Evolutionary conservation across 2,329 filamentous ascomycete genomes (phyloP), one percentile per base, ranked within the genome.

Genomic region (Orbilia oligospora): DNA sequence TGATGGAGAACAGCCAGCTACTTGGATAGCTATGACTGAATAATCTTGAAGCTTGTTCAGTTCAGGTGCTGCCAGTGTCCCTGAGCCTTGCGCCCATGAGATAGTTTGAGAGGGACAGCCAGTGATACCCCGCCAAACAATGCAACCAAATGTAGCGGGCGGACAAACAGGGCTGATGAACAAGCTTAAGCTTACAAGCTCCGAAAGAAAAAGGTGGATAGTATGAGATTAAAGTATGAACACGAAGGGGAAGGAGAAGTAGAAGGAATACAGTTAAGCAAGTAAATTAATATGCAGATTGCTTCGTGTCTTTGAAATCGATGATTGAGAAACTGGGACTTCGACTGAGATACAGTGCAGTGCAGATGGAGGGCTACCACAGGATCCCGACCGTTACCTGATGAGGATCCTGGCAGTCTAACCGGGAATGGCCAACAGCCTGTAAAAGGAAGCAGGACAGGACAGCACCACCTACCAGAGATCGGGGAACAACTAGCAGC

Each of bases 361-460:
- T 76, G 20, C 33, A 48, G 53, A 36, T 41, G 49, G 36, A 20
- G 66, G 66, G 56, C 67, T 71, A 71, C 61, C 27, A 66, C 64
- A 77, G 73, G 73, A 77, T 77, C 72, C 30, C 66, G n/a, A 22
- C 55, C 41, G 24, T 51, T 41, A 24, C 9, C 14, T n/a, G 36
- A 56, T 68, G 72, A 77, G 72, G 72, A 77, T 77, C 73, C 38
- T 41, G 38, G 38, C 73, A 77, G 44, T 49, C 38, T 65, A 49
- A 64, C 58, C 58, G 12, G 48, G 36, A 76, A 56, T 44, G 20
- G 56, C 58, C 30, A 24, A 22, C 67, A n/a, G 53, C 51, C 72
- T 12, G 61, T 14, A 63, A 68, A 18, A 33, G 44, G 24, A 22
- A 53, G 63, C 12, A 12, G 12, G 1, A 12, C 9, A 36, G 33